Base-by-base conservation (phyloP, 176 grass and related monocot species). In the Olyra latifolia region DNA sequence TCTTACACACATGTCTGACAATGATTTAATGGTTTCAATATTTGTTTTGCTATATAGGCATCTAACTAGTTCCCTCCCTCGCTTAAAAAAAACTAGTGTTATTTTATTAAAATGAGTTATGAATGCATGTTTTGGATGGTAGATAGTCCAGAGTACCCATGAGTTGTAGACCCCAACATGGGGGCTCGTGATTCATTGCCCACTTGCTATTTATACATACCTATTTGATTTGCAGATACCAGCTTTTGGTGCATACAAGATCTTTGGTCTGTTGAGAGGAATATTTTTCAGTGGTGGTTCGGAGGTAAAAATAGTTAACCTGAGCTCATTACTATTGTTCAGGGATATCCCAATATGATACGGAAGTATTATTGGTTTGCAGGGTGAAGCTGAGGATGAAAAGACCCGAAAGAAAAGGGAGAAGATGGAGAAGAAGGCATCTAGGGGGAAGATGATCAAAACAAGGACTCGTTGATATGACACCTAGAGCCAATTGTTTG, bases 381-480 rank as follows among this genome's bases (percentile, higher is more conserved):
- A 94, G 90, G 88, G 86, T 48, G 92, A 84, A 48, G 74, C 80
- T 12, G 95, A 98, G 84, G 95, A 98, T 91, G 95, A 98, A 61
- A 99, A 96, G 68, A 76, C 85, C 22, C 79, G 90, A 52, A 99
- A 95, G 81, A 99, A 99, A 80, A 93, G 93, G 45, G 97, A 93
- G 76, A 99, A 95, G 76, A 95, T 93, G 92, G 92, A 95, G 86
- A 95, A 87, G 88, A 99, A 89, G 72, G 96, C 90, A 38, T 93
- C 90, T 73, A 95, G 90, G 64, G 90, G 86, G 71, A 95, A 95
- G 88, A 85, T 95, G 83, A 83, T 95, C 20, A 99, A 91, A 87
- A 75, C 90, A 35, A 93, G 90, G 81, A 77, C 32, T 19, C 84
- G 90, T 58, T 95, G 67, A 95, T 90, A 55, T 82, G 61, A 24